Percentiles rank a stretch among this genome's conserved stretches.
phyloP scores from a whole-genome alignment of 2,329 filamentous ascomycete species.

The Neofusicoccum cordaticola region DNA sequence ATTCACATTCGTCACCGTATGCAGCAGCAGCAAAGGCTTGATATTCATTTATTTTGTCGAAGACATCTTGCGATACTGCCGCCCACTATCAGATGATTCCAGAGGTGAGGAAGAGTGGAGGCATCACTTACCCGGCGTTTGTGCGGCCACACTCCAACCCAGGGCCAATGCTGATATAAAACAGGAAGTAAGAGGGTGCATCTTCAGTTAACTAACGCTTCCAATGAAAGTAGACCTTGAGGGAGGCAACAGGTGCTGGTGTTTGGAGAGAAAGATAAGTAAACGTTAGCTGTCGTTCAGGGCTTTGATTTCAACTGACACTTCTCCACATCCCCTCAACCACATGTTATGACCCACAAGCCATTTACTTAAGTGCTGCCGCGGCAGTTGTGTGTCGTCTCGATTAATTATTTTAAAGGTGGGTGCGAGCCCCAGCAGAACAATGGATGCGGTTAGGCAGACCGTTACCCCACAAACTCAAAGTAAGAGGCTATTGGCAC shows the following conservation, averaged over 20 bases:
- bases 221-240: too few species aligned
- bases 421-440: neutral
- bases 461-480: neutral
- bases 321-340: too few species aligned
- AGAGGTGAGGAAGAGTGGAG: neutral
- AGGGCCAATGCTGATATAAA: neutral
- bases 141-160: neutral
- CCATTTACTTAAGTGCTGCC: neutral
- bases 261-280: too few species aligned
- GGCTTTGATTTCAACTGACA: too few species aligned
- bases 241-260: too few species aligned
- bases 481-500: neutral
- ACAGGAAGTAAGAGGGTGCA: too few species aligned
- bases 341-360: neutral
- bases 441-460: neutral
- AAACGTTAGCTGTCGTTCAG: too few species aligned
- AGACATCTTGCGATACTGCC: neutral
- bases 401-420: neutral
- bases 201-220: too few species aligned
- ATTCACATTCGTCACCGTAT: neutral
- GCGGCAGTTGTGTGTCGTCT: neutral
- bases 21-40: neutral
- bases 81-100: too few species aligned
- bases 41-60: neutral
- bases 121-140: neutral